These are phyloP conservation scores for Wickerhamia fluorescens DNA, from an alignment of 805 yeast species.

Conservation along the genomic window DNA sequence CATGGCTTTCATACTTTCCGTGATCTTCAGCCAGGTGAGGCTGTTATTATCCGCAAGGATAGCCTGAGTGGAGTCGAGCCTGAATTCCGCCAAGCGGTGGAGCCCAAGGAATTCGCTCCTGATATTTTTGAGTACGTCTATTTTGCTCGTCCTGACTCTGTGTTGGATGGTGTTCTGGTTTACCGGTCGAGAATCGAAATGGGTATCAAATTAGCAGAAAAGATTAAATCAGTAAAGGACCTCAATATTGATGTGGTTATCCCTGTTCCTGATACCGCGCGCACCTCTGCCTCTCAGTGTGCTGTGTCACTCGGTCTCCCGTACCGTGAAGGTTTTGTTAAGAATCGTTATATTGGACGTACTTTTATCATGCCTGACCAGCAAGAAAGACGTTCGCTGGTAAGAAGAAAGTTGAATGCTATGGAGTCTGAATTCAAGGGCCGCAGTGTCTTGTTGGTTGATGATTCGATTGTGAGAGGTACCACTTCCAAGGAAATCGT, in stretches of 20 bases:
- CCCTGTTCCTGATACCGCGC: constrained; percentile 98
- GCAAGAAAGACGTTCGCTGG: constrained; percentile 86
- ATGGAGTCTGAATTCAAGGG: constrained; percentile 89
- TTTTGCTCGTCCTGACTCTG: constrained; percentile 96
- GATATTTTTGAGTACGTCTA: constrained; percentile 96
- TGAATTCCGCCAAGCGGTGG: constrained; percentile 80
- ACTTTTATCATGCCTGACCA: constrained; percentile 99
- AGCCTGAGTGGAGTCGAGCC: constrained; percentile 46
- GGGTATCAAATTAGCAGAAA: constrained; percentile 85
- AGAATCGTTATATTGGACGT: constrained; percentile 94
- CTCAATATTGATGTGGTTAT: constrained; percentile 84
- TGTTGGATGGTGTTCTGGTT: constrained; percentile 93
- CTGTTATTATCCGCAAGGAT: constrained; percentile 83
- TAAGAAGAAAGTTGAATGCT: constrained; percentile 90
- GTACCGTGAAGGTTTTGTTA: constrained; percentile 94
- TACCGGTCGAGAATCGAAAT: constrained; percentile 87
- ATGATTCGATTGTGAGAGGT: constrained; percentile 96
- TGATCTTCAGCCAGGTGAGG: constrained; percentile 92
- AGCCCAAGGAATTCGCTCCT: constrained; percentile 75
- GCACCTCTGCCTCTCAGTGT: constrained; percentile 90
- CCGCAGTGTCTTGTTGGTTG: constrained; percentile 82
- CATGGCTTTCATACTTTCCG: constrained; percentile 75
- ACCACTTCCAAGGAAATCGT: constrained; percentile 96
- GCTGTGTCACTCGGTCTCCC: constrained; percentile 76
- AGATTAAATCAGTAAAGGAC: constrained; percentile 40